Evolutionary conservation across 352 stramenopile genomes (phyloP), one percentile per base, ranked within the genome.

Genomic region (Pseudoperonospora humuli): DNA sequence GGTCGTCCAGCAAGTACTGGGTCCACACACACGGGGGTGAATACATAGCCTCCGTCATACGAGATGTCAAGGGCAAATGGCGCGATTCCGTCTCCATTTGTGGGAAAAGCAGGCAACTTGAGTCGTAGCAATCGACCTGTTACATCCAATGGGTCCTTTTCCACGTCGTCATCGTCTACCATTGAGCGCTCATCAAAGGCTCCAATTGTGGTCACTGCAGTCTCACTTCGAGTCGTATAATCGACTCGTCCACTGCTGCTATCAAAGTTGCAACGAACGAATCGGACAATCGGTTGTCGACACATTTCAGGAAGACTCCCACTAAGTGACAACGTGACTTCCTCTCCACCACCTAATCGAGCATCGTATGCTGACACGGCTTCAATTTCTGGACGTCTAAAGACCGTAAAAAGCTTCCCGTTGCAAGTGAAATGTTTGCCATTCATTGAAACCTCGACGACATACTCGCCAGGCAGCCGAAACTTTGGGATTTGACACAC

Each of bases 381-480:
- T 13, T 57, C 51, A 19, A 79, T 36, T 17, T 54, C 32, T 9
- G 71, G 69, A 6, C 62, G 61, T 18, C 70, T 70, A 40, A 76
- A 85, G 3, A 67, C 69, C 2, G 71, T 72, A 31, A 88, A 86
- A 17, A 71, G 29, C 15, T 64, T 50, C 5, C 73, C 63, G 28
- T 85, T 79, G 0, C 56, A 62, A 0, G 71, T 91, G 39, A 92
- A 93, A 41, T 86, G 62, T 39, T 78, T 83, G 15, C 82, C 79
- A 21, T 92, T 83, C 59, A 86, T 85, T 2, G 82, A 76, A 10
- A 94, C 65, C 45, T 92, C 71, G 9, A 86, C 67, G 1, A 59
- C 53, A 49, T 84, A 90, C 13, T 75, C 63, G 5, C 79, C 70
- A 3, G 77, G 38, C 3, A 78, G 46, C 13, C 55, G 66, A 37